Evolutionary conservation across 192 early-diverging fungal genomes (phyloP).

Genomic region (Jimgerdemannia flammicorona): DNA sequence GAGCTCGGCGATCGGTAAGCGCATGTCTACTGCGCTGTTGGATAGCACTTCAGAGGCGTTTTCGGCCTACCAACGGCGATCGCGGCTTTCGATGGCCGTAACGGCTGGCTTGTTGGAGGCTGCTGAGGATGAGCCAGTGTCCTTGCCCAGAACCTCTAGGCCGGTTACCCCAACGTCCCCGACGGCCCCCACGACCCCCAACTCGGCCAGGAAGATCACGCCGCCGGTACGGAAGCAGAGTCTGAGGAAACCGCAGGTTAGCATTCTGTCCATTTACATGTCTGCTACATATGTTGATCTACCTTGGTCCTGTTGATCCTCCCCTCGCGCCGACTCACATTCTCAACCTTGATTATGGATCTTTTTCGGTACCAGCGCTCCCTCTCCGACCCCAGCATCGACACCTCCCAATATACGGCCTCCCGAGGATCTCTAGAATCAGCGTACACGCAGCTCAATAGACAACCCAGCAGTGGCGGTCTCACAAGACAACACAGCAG

Average conservation of each 20-base stretch:
- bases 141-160: neutral
- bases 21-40: slow-evolving; percentile 55
- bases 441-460: no score
- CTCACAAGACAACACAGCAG: neutral
- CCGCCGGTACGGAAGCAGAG: neutral
- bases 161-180: slow-evolving; percentile 6
- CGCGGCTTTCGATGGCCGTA: neutral
- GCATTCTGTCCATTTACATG: neutral
- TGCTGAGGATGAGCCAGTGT: neutral
- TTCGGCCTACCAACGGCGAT: neutral
- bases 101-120: neutral
- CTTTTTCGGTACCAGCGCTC: no score
- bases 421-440: neutral
- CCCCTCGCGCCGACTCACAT: neutral
- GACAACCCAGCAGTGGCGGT: no score
- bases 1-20: slow-evolving; percentile 73
- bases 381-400: neutral
- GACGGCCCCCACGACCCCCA: slow-evolving; percentile 11
- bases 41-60: neutral
- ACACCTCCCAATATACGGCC: neutral
- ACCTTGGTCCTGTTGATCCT: neutral
- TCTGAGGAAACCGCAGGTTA: neutral
- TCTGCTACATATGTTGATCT: neutral
- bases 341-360: neutral
- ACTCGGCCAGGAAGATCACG: neutral